These are phyloP conservation scores for Phytomonas francai DNA, from an alignment of 208 protist genomes.

Conservation along the genomic window DNA sequence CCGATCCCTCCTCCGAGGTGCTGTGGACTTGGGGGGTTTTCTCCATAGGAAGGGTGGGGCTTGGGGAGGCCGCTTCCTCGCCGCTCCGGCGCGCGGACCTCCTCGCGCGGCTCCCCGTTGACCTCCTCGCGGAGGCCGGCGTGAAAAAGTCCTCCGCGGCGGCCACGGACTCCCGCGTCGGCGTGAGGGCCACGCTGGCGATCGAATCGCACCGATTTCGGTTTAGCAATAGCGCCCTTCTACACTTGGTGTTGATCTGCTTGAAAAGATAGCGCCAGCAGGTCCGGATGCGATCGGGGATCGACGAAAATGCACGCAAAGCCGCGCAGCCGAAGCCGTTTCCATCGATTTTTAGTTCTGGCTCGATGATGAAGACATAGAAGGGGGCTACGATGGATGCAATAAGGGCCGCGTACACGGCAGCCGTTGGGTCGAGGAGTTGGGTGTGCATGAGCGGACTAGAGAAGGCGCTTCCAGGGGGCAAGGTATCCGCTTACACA, in stretches of 20 bases:
- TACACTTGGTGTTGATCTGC: background rate
- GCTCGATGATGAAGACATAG: constrained; percentile 47
- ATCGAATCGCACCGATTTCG: background rate
- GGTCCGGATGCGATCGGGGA: background rate
- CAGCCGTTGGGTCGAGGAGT: background rate
- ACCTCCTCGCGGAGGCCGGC: background rate
- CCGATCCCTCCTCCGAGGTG: background rate
- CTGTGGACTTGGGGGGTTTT: background rate
- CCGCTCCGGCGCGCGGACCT: background rate
- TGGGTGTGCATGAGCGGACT: background rate
- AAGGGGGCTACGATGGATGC: constrained; percentile 42
- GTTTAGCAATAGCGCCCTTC: background rate
- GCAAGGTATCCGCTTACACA: no score
- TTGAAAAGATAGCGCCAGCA: background rate
- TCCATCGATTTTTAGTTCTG: constrained; percentile 13
- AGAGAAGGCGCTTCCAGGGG: no score
- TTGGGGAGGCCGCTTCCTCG: background rate
- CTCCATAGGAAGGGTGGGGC: background rate
- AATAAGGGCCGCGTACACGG: background rate
- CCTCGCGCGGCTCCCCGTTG: background rate
- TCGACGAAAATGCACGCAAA: background rate
- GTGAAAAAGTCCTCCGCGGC: constrained; percentile 13
- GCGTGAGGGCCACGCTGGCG: background rate
- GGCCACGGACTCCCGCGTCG: constrained; percentile 9
- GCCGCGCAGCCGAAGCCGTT: constrained; percentile 1